Conservation (phyloP, 2,329 filamentous ascomycete species). For the Xylaria sp. region DNA sequence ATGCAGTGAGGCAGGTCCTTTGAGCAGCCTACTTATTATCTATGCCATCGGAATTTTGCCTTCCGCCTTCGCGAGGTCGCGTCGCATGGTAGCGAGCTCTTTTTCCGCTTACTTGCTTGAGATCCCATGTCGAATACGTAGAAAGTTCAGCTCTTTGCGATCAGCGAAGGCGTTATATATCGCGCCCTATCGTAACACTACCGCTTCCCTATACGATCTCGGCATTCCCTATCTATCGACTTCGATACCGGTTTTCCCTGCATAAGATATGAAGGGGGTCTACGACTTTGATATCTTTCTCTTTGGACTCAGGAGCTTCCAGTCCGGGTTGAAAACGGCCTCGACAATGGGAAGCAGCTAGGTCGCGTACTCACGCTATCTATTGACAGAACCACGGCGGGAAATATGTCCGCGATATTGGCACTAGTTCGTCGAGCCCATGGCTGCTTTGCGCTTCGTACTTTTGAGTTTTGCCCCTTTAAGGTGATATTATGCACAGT, state of each 20-base stretch:
- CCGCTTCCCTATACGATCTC: conserved; percentile 1
- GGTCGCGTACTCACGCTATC: background rate
- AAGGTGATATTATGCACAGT: background rate
- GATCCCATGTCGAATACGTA: conserved; percentile 11
- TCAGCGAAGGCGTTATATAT: conserved; percentile 6
- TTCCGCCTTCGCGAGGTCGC: conserved; percentile 23
- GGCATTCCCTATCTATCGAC: conserved; percentile 26
- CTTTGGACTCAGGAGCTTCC: background rate
- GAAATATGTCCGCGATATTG: conserved; percentile 29
- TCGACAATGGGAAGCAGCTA: background rate
- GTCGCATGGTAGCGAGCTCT: conserved; percentile 16
- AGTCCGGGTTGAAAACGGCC: background rate
- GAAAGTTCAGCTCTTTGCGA: conserved; percentile 27
- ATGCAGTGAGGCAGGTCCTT: background rate
- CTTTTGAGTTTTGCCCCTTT: conserved; percentile 8
- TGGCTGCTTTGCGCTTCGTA: background rate
- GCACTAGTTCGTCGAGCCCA: conserved; percentile 7
- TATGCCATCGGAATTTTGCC: background rate
- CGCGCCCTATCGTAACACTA: conserved; percentile 12
- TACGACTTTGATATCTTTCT: conserved; percentile 15
- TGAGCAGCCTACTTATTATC: conserved; percentile 7
- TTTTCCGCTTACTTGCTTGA: conserved; percentile 9
- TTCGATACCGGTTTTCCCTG: conserved; percentile 8
- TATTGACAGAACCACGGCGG: background rate
- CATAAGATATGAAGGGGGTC: conserved; percentile 16